Evolutionary conservation across 768 basidiomycete species (phyloP).

Genomic region (Leccinum pellstonianum): DNA sequence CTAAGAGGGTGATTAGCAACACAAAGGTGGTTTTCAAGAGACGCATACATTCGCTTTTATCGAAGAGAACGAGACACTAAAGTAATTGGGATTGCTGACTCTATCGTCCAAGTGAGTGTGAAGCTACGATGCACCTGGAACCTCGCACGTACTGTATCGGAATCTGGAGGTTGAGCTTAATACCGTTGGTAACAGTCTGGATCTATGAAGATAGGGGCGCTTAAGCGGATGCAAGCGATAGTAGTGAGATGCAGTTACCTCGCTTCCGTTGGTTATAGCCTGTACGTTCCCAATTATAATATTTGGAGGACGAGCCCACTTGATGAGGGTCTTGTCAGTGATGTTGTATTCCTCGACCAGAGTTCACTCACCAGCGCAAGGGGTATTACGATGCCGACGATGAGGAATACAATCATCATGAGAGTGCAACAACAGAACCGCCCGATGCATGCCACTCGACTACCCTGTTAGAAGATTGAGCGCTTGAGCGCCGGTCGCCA

Average conservation of each 20-base stretch:
- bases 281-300: conserved; percentile 54
- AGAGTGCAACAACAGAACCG: conserved; percentile 77
- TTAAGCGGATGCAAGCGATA: conserved; percentile 20
- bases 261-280: conserved; percentile 38
- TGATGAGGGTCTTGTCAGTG: conserved; percentile 4
- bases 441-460: conserved; percentile 57
- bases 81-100: conserved; percentile 81
- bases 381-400: conserved; percentile 63
- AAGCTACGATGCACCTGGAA: background rate
- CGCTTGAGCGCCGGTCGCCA: background rate
- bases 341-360: background rate
- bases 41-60: conserved; percentile 57
- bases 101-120: conserved; percentile 37
- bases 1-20: conserved; percentile 34
- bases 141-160: conserved; percentile 55
- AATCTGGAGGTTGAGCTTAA: conserved; percentile 61
- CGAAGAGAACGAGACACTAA: conserved; percentile 61
- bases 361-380: conserved; percentile 58
- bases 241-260: conserved; percentile 37
- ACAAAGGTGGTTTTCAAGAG: conserved; percentile 2
- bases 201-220: conserved; percentile 28
- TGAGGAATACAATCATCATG: conserved; percentile 60
- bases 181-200: conserved; percentile 39
- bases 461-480: conserved; percentile 43
- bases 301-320: conserved; percentile 81